Evolutionary conservation across 1,284 basidiomycete genomes (phyloP), one percentile per base, ranked within the genome.

Genomic region (Ceratobasidium sp.): DNA sequence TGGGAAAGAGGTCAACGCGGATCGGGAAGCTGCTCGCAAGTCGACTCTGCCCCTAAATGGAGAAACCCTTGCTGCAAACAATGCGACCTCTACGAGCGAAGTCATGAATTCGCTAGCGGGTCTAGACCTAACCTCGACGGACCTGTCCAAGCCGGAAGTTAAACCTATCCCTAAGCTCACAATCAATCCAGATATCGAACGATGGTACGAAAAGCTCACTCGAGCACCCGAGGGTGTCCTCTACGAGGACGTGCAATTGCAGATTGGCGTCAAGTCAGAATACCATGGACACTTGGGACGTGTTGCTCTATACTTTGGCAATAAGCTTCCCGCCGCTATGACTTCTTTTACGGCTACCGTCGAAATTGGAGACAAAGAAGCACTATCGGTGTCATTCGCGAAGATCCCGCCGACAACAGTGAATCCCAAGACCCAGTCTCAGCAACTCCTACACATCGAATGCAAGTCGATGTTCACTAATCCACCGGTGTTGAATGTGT

Each of bases 261-360:
- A 98, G 80, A 90, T 99, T 74, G 97, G 97, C 32, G 82, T 99
- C 84, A 99, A 99, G 83, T 94, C 95, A 57, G 91, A 96, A 78
- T 99, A 94, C 80, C 96, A 98, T 80, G 92, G 92, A 14, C 90
- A 95, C 77, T 86, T 94, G 43, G 97, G 97, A 16, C 93, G 97
- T 76, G 80, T 99, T 52, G 93, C 96, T 23, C 84, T 99, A 34
- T 99, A 97, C 82, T 88, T 99, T 77, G 96, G 97, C 76, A 99
- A 99, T 86, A 99, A 99, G 82, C 85, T 97, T 64, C 87, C 91
- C 16, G 89, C 90, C 2, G 87, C 94, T 23, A 87, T 99, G 77
- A 92, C 91, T 9, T 93, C 94, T 12, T 94, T 99, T 82, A 95
- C 93, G 1, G 91, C 94, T 3, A 89, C 89, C 1, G 84, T 98